Percentiles rank a stretch among this genome's conserved stretches.
Evolutionary conservation across 768 basidiomycete genomes (phyloP).

Genomic region (Dioszegia hungarica): DNA sequence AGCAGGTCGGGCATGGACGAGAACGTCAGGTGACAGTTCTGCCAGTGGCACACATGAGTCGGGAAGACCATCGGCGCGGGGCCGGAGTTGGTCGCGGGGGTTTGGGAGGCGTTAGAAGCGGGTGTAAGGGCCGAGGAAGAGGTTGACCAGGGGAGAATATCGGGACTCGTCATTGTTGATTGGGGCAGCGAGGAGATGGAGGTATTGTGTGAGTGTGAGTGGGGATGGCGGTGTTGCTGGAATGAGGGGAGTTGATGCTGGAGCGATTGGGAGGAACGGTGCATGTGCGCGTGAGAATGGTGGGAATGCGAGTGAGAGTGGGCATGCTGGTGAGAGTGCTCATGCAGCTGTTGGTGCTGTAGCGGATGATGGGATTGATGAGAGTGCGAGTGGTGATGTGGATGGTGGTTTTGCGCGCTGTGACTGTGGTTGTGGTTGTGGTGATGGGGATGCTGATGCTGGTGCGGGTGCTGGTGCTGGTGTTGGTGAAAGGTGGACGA

Average conservation of each 20-base stretch:
- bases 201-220: slow-evolving; percentile 1
- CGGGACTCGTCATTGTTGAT: slow-evolving; percentile 8
- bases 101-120: neutral
- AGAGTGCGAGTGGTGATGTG: neutral
- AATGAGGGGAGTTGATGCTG: neutral
- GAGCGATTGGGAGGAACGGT: neutral
- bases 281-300: neutral
- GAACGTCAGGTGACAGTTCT: slow-evolving; percentile 62
- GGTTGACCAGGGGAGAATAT: neutral
- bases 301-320: neutral
- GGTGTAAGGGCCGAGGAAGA: neutral
- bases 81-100: neutral
- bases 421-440: neutral
- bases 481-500: neutral
- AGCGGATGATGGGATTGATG: neutral
- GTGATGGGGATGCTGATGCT: neutral
- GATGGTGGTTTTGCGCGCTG: neutral
- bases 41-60: slow-evolving; percentile 67
- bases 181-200: neutral
- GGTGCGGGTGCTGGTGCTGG: too few species aligned
- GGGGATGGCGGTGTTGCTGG: neutral
- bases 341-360: slow-evolving; percentile 1
- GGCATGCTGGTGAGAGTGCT: neutral
- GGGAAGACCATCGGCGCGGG: slow-evolving; percentile 5
- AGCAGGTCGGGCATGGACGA: slow-evolving; percentile 67